Evolutionary conservation across 75 land plant species (phyloP).

Genomic region (Isoetes taiwanensis): DNA sequence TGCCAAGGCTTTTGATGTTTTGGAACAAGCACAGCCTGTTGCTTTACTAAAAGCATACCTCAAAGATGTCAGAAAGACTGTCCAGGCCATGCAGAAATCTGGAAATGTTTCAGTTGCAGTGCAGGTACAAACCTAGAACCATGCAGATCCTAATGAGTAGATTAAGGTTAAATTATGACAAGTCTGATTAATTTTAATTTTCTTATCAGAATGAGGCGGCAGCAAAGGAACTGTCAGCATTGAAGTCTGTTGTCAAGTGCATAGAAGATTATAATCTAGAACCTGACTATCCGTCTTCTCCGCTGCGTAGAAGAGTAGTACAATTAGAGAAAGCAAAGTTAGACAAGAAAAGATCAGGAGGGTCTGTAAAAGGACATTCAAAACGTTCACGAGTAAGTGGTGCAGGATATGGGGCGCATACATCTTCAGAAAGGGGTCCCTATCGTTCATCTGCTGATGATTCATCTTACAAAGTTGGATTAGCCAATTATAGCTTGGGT

Average conservation of each 20-base stretch:
- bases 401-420: slow-evolving; percentile 33
- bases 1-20: no score
- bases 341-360: slow-evolving; percentile 43
- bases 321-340: slow-evolving; percentile 55
- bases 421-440: slow-evolving; percentile 57
- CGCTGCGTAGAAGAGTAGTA: slow-evolving; percentile 55
- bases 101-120: no score
- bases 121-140: no score
- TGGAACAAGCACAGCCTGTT: no score
- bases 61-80: no score
- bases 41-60: no score
- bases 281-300: slow-evolving; percentile 44
- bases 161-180: no score
- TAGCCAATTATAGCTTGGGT: slow-evolving; percentile 11
- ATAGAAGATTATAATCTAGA: slow-evolving; percentile 75
- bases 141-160: no score
- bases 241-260: slow-evolving; percentile 61
- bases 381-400: slow-evolving; percentile 49
- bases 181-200: neutral
- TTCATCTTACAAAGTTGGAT: slow-evolving; percentile 21
- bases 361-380: slow-evolving; percentile 12
- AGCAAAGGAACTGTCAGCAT: slow-evolving; percentile 55
- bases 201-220: slow-evolving; percentile 35
- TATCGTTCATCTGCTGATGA: slow-evolving; percentile 40
- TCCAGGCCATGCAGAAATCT: no score